phyloP scores from a whole-genome alignment of 192 early-diverging fungal genomes.

The Linnemannia exigua region DNA sequence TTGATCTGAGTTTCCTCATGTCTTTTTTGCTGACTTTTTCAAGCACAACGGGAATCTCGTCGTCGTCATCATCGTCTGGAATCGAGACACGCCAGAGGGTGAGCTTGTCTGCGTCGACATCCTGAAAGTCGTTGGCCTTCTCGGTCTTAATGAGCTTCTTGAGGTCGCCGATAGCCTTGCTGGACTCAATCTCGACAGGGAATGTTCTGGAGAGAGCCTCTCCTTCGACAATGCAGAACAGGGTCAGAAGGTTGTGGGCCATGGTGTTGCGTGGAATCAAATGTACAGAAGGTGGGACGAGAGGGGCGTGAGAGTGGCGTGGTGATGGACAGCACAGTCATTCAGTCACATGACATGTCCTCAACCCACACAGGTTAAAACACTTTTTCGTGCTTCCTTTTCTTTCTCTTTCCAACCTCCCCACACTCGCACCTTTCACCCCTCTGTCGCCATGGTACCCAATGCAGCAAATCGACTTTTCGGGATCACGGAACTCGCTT shows the following conservation, averaged over 20 bases:
- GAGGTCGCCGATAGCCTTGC: not conserved
- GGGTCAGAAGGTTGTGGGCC: not conserved
- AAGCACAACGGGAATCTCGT: not conserved
- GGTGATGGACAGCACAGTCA: too few relatives aligned
- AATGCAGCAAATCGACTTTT: too few relatives aligned
- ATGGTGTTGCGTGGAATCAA: not conserved
- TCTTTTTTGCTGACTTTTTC: not conserved
- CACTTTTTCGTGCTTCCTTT: too few relatives aligned
- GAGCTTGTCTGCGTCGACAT: not conserved
- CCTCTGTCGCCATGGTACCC: too few relatives aligned
- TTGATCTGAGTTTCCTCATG: not conserved
- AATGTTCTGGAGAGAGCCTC: not conserved
- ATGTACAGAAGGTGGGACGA: not conserved
- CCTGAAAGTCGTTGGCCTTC: not conserved
- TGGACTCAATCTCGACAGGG: not conserved
- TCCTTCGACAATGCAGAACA: conserved; percentile 5
- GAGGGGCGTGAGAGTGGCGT: too few relatives aligned
- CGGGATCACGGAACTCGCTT: too few relatives aligned
- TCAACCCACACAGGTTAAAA: too few relatives aligned
- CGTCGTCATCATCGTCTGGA: not conserved
- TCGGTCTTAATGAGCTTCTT: not conserved
- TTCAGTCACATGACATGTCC: too few relatives aligned
- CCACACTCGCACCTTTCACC: too few relatives aligned
- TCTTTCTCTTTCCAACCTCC: too few relatives aligned
- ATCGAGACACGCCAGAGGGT: not conserved